A percentile compares a stretch with the other conserved stretches of the same genome.
These are phyloP conservation scores for Lactarius indigo DNA, from an alignment of 768 basidiomycete genomes.

Conservation along the genomic window DNA sequence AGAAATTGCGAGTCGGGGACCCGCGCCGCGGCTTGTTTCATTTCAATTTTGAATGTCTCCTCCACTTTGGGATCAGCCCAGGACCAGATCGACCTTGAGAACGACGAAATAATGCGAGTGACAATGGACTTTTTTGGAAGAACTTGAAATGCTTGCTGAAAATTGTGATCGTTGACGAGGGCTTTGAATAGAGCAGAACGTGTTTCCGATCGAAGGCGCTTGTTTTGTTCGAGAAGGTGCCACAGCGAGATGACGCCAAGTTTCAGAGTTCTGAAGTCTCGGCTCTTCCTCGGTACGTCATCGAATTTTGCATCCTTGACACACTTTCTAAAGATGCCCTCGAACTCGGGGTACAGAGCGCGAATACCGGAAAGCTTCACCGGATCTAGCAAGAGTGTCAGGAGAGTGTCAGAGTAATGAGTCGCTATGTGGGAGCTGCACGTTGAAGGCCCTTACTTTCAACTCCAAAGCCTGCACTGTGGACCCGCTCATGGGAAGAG, in stretches of 20 bases:
- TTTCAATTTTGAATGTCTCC: neutral
- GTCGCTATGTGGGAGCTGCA: neutral
- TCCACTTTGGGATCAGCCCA: neutral
- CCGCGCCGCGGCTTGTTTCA: neutral
- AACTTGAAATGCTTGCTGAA: neutral
- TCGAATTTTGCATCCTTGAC: neutral
- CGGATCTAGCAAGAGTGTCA: neutral
- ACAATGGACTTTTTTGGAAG: neutral
- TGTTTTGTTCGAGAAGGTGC: neutral
- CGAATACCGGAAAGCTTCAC: neutral
- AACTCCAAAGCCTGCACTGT: neutral
- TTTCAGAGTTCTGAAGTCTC: neutral
- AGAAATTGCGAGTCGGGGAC: slow-evolving; percentile 19
- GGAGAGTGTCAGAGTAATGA: neutral
- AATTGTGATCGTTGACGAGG: neutral
- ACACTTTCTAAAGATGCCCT: neutral
- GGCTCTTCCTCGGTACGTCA: neutral
- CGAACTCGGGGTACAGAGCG: neutral
- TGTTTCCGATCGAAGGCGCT: neutral
- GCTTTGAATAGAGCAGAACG: neutral
- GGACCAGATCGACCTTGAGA: too few species aligned
- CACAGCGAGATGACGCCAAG: neutral
- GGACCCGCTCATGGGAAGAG: neutral
- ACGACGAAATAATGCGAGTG: neutral
- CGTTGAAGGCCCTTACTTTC: neutral